Percentiles rank a stretch among this genome's conserved stretches.
Evolutionary conservation across 768 basidiomycete species (phyloP).

Genomic region (Brasilioporus rufonigricans): DNA sequence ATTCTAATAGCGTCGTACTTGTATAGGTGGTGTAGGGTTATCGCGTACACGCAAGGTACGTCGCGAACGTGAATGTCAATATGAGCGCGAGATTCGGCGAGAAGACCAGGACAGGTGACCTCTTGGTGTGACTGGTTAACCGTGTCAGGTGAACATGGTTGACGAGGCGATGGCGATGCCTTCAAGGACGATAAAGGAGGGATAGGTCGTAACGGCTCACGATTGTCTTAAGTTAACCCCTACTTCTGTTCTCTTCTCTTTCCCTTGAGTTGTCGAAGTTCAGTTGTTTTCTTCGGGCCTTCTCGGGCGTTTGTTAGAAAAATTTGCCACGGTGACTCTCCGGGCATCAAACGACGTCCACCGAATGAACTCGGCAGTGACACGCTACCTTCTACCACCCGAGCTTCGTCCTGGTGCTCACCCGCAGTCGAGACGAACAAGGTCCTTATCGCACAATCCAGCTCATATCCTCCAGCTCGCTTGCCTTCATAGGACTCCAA

Average conservation of each 20-base stretch:
- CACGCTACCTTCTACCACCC: background rate
- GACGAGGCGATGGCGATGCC: slow-evolving; percentile 17
- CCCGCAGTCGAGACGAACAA: background rate
- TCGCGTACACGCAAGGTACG: background rate
- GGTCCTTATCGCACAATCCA: background rate
- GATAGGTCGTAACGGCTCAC: background rate
- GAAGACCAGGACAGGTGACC: slow-evolving; percentile 14
- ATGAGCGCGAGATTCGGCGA: background rate
- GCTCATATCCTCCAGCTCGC: background rate
- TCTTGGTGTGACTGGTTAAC: background rate
- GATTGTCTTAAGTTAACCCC: background rate
- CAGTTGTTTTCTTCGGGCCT: background rate
- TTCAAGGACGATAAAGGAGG: slow-evolving; percentile 12
- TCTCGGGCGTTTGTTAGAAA: background rate
- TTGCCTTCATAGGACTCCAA: background rate
- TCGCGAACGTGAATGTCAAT: background rate
- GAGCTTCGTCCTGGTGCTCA: background rate
- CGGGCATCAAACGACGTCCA: background rate
- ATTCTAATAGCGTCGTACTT: background rate
- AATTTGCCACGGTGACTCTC: background rate
- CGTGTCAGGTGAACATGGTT: slow-evolving; percentile 18
- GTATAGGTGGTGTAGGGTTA: background rate
- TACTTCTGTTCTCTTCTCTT: background rate
- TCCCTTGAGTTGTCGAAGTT: background rate
- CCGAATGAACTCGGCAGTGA: background rate